Conservation (phyloP, 2,329 filamentous ascomycete species). For the Fusarium coffeatum region DNA sequence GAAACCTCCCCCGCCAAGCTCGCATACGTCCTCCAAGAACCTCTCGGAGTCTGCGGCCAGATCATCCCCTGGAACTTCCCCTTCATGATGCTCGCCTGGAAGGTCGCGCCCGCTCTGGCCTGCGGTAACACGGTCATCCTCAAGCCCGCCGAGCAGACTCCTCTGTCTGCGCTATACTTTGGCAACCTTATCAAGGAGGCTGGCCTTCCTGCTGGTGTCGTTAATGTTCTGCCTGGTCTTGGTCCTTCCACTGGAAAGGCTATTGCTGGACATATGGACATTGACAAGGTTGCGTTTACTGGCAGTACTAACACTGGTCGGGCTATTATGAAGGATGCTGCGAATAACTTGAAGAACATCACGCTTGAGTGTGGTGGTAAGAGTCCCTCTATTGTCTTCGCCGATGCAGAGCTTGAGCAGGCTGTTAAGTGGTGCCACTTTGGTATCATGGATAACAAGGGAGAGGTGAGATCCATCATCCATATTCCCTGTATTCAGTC, state of each 20-base stretch:
- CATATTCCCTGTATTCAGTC: no score
- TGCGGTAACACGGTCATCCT: slow-evolving; percentile 69
- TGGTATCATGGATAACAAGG: slow-evolving; percentile 65
- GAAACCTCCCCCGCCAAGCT: slow-evolving; percentile 72
- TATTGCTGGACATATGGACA: slow-evolving; percentile 69
- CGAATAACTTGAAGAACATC: slow-evolving; percentile 68
- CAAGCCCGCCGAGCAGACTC: slow-evolving; percentile 70
- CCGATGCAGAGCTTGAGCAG: slow-evolving; percentile 69
- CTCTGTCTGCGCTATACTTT: slow-evolving; percentile 68
- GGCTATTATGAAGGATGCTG: slow-evolving; percentile 75
- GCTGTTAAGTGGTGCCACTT: slow-evolving; percentile 63
- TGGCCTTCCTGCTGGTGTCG: slow-evolving; percentile 78
- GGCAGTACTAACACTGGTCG: slow-evolving; percentile 74
- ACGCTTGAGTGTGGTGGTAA: slow-evolving; percentile 70
- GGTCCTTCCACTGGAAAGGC: slow-evolving; percentile 72
- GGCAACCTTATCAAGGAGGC: slow-evolving; percentile 73
- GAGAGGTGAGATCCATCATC: slow-evolving; percentile 57
- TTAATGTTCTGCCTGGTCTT: slow-evolving; percentile 76
- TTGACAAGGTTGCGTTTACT: slow-evolving; percentile 79
- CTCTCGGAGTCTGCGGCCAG: slow-evolving; percentile 73
- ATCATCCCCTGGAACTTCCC: slow-evolving; percentile 68
- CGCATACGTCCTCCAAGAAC: slow-evolving; percentile 75
- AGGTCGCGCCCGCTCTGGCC: slow-evolving; percentile 73
- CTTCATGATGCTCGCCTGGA: slow-evolving; percentile 69
- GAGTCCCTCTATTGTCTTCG: slow-evolving; percentile 67